Evolutionary conservation across 805 yeast genomes (phyloP).

Genomic region (Torulaspora microellipsoides): DNA sequence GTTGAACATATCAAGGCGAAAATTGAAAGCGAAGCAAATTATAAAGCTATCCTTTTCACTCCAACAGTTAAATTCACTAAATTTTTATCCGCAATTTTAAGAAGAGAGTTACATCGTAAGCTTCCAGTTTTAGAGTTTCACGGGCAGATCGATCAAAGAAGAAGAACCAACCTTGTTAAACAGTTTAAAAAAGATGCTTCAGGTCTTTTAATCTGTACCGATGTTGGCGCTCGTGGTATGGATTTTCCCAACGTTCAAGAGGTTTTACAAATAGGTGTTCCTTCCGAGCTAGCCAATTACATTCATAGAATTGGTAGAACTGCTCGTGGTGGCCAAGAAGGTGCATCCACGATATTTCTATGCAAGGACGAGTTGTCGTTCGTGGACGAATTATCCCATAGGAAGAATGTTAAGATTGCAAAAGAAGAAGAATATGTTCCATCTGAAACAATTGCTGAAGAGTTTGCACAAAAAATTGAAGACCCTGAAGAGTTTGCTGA

Average conservation of each 20-base stretch:
- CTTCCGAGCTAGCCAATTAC: conserved; percentile 69
- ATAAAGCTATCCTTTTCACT: conserved; percentile 78
- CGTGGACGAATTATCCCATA: conserved; percentile 42
- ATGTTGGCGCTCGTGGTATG: conserved; percentile 95
- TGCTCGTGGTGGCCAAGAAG: conserved; percentile 83
- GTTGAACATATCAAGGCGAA: conserved; percentile 44
- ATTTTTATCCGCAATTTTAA: conserved; percentile 45
- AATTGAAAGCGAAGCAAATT: conserved; percentile 38
- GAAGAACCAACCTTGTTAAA: conserved; percentile 57
- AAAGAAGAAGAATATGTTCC: conserved; percentile 40
- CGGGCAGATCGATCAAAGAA: conserved; percentile 68
- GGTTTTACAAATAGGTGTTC: conserved; percentile 80
- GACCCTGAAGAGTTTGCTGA: conserved; percentile 30
- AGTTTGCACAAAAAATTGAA: conserved; percentile 23
- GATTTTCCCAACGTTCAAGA: conserved; percentile 86
- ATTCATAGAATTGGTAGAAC: conserved; percentile 95
- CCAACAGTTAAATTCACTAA: conserved; percentile 73
- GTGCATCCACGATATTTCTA: conserved; percentile 61
- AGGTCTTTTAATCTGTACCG: conserved; percentile 75
- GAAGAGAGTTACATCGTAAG: conserved; percentile 24
- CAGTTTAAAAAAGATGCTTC: conserved; percentile 43
- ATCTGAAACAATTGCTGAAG: conserved; percentile 31
- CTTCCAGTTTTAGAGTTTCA: conserved; percentile 47
- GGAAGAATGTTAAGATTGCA: conserved; percentile 52
- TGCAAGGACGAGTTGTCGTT: conserved; percentile 55